Percentiles rank a stretch among this genome's conserved stretches.
Evolutionary conservation across 495 filamentous ascomycete genomes (phyloP).

Genomic region (Neurospora sp.): DNA sequence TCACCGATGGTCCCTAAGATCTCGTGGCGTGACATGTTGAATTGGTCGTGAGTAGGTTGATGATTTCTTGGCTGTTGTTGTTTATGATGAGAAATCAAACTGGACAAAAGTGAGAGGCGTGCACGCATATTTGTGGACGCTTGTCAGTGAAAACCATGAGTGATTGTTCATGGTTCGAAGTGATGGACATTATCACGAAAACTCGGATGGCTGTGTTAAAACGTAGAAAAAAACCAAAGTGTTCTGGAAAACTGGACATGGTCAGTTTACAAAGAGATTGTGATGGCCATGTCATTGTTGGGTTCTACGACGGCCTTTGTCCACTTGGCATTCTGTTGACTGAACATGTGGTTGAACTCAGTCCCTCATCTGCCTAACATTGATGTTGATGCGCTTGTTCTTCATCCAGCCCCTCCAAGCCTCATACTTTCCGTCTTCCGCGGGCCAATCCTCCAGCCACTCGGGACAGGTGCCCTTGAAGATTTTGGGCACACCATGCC

Average conservation of each 20-base stretch:
- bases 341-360: constrained; percentile 7
- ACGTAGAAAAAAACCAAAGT: neutral
- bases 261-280: neutral
- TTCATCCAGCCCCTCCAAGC: constrained; percentile 78
- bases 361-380: constrained; percentile 82
- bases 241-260: neutral
- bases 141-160: neutral
- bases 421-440: constrained; percentile 37
- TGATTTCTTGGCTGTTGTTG: too few species aligned
- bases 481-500: constrained; percentile 88
- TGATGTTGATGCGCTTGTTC: constrained; percentile 78
- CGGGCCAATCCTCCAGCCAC: constrained; percentile 70
- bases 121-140: neutral
- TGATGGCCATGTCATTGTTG: neutral
- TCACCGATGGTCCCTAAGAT: neutral
- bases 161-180: neutral
- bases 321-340: neutral
- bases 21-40: neutral
- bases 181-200: neutral
- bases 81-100: neutral
- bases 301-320: neutral
- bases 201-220: neutral
- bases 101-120: neutral
- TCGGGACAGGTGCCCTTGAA: constrained; percentile 65
- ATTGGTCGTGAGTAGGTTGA: neutral